Evolutionary conservation across 2,329 filamentous ascomycete genomes (phyloP), one percentile per base, ranked within the genome.

Genomic region (Myotisia sp.): DNA sequence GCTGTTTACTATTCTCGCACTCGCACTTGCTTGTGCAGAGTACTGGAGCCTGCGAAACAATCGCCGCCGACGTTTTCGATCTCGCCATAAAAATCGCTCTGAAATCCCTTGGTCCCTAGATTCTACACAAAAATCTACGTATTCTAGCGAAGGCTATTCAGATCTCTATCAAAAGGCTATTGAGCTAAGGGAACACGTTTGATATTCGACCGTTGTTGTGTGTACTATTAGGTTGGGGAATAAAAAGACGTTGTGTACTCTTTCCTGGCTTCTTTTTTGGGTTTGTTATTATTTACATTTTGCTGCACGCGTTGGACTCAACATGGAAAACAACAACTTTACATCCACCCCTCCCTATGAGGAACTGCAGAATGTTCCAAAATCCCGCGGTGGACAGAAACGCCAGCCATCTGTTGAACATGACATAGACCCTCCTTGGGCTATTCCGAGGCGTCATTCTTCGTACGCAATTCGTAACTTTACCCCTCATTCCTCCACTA

Each of bases 21-120:
- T 59, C n/a, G 49, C 56, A 24, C 42, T 66, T 31, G 47, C 45
- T 7, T 60, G 55, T 38, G 54, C 56, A 5, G 53, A 56, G 24
- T 54, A 50, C 42, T 60, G 55, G 36, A 43, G 43, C 35, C 24
- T 43, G 39, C 31, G 28, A 37, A 37, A 38, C 29, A 28, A 46
- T 37, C 27, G 42, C 26, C 43, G 43, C 54, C 38, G 39, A 42
- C 6, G 47, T 44, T 46, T 36, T 48, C 45, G 26, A 50, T 42
- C 6, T 44, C 47, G 44, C 29, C 55, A 49, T 38, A 44, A 47
- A 7, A 43, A 41, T 29, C 47, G 42, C 28, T 58, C 55, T 9
- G 52, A 56, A 22, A 44, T 54, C 32, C 43, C 51, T 2, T 53
- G 52, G 34, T 41, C 37, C 17, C 31, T 41, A 14, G 33, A 30